Conservation (phyloP, 1,139 yeast species). For the Geotrichum candidum region DNA sequence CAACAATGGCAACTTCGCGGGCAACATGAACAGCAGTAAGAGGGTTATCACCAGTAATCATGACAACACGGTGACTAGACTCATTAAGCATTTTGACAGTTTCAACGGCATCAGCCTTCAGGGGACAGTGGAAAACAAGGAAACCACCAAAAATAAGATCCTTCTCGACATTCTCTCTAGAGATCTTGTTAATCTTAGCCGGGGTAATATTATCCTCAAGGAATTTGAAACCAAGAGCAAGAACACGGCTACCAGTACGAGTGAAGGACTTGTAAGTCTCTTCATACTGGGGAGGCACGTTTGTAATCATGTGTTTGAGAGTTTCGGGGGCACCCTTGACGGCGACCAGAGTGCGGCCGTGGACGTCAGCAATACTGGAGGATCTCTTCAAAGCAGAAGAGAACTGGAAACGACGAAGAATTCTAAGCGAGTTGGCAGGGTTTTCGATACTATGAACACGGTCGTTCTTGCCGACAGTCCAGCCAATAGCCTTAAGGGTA, state of each 20-base stretch:
- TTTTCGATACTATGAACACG: conserved; percentile 24
- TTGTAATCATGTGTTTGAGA: conserved; percentile 64
- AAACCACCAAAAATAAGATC: conserved; percentile 82
- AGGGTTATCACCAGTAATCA: conserved; percentile 99
- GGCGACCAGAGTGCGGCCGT: conserved; percentile 60
- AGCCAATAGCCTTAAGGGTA: conserved; percentile 78
- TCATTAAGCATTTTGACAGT: conserved; percentile 90
- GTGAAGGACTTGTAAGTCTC: conserved; percentile 85
- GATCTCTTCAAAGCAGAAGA: conserved; percentile 95
- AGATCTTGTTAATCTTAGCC: conserved; percentile 48
- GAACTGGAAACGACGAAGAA: conserved; percentile 92
- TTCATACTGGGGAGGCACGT: conserved; percentile 76
- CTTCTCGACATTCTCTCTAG: conserved; percentile 72
- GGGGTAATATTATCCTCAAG: conserved; percentile 50
- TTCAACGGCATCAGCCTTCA: conserved; percentile 86
- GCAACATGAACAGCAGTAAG: conserved; percentile 98
- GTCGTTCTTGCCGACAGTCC: conserved; percentile 78
- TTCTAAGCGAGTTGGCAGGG: conserved; percentile 48
- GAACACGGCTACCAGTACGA: conserved; percentile 92
- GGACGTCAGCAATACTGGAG: conserved; percentile 70
- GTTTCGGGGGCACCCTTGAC: conserved; percentile 99
- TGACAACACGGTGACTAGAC: conserved; percentile 84
- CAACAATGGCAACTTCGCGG: conserved; percentile 81
- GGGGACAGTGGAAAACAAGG: conserved; percentile 94
- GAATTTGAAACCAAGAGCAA: conserved; percentile 83